A percentile compares a stretch with the other conserved stretches of the same genome.
Conservation (phyloP, 1,139 yeast species). For the Sugiyamaella xylanicola region DNA sequence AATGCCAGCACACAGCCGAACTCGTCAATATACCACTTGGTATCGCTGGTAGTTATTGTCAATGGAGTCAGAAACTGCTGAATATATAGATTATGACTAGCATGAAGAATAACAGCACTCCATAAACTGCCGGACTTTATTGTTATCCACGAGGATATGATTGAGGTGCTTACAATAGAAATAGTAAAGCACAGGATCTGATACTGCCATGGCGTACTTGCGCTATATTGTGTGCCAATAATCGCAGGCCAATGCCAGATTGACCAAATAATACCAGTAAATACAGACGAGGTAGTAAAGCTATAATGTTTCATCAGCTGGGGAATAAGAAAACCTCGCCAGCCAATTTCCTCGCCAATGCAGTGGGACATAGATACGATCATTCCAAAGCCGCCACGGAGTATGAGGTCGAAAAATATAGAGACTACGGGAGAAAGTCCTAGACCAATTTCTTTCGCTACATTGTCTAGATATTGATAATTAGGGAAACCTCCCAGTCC, state of each 20-base stretch:
- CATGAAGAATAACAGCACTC: slow-evolving; percentile 12
- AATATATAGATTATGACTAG: slow-evolving; percentile 11
- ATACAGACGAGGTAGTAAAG: slow-evolving; percentile 1
- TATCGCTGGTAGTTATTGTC: slow-evolving; percentile 9
- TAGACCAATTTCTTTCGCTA: background rate
- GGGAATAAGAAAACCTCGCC: slow-evolving; percentile 19
- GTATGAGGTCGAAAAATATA: background rate
- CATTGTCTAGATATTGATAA: slow-evolving; percentile 1
- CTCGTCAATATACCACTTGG: slow-evolving; percentile 13
- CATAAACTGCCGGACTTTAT: slow-evolving; percentile 9
- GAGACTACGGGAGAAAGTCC: background rate
- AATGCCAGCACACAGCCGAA: slow-evolving; percentile 17
- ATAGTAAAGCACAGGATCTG: slow-evolving; percentile 4
- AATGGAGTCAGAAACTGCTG: slow-evolving; percentile 11
- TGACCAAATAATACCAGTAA: slow-evolving; percentile 7
- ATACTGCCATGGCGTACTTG: slow-evolving; percentile 7
- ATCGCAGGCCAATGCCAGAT: slow-evolving; percentile 16
- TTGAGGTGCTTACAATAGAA: background rate
- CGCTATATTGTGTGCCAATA: background rate
- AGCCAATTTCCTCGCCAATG: slow-evolving; percentile 17
- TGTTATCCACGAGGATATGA: slow-evolving; percentile 5
- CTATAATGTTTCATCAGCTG: background rate
- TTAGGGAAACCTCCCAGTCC: slow-evolving; percentile 18
- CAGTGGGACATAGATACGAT: slow-evolving; percentile 3
- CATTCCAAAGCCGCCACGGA: slow-evolving; percentile 10